phyloP scores from a whole-genome alignment of 768 basidiomycete species.

The Crassisporium funariophilum region DNA sequence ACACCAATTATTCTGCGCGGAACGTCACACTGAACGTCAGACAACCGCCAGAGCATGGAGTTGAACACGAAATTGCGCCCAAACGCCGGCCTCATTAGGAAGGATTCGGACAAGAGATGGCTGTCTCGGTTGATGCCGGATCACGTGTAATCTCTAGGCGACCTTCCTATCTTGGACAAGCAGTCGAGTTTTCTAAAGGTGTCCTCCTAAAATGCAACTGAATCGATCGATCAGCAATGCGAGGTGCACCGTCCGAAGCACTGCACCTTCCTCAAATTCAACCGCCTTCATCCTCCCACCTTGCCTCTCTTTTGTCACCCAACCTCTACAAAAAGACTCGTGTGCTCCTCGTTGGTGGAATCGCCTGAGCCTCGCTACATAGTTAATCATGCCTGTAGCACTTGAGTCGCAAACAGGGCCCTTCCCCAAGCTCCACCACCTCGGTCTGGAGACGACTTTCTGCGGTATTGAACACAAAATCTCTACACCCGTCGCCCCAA shows the following conservation, averaged over 20 bases:
- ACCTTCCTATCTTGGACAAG: slow-evolving; percentile 34
- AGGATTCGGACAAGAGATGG: too few relatives aligned
- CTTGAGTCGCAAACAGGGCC: slow-evolving; percentile 18
- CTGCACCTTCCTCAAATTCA: slow-evolving; percentile 22
- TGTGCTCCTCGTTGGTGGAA: too few relatives aligned
- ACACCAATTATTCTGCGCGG: too few relatives aligned
- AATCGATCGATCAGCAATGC: slow-evolving; percentile 40
- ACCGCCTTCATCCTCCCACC: slow-evolving; percentile 15
- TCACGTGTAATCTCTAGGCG: slow-evolving; percentile 17
- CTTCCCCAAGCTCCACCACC: slow-evolving; percentile 48
- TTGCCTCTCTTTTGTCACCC: slow-evolving; percentile 12
- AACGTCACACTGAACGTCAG: too few relatives aligned
- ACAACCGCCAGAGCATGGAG: too few relatives aligned
- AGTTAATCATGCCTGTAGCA: slow-evolving; percentile 35
- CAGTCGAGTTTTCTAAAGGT: slow-evolving; percentile 28
- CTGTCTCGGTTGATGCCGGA: slow-evolving; percentile 13
- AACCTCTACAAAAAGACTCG: too few relatives aligned
- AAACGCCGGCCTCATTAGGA: too few relatives aligned
- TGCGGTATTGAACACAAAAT: slow-evolving; percentile 61
- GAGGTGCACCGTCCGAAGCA: slow-evolving; percentile 21
- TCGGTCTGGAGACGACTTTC: slow-evolving; percentile 63
- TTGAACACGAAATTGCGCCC: too few relatives aligned
- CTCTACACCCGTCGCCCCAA: slow-evolving; percentile 53
- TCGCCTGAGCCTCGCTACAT: too few relatives aligned
- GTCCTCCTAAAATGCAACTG: slow-evolving; percentile 28